Conservation (phyloP, 2,329 filamentous ascomycete species). For the Aspergillus brasiliensis region DNA sequence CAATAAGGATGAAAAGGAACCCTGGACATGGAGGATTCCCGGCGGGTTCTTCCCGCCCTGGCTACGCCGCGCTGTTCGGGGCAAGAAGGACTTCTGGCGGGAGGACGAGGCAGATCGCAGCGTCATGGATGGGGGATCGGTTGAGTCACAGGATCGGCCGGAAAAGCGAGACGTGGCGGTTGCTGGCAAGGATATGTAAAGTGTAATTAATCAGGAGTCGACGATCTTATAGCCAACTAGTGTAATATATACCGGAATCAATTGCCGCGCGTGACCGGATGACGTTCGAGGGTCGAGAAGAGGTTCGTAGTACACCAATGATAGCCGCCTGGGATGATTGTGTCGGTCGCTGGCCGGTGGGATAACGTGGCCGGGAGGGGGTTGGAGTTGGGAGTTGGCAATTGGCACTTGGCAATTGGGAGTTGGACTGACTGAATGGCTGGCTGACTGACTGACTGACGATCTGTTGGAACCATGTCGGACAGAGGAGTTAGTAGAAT, state of each 20-base stretch:
- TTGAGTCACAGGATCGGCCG: not conserved
- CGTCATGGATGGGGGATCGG: not conserved
- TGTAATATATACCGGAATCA: not conserved
- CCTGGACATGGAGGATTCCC: constrained; percentile 75
- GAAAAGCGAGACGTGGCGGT: constrained; percentile 1
- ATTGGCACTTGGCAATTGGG: no score
- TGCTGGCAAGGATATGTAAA: not conserved
- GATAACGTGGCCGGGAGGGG: no score
- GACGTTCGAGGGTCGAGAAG: no score
- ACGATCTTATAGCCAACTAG: no score
- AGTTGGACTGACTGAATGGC: no score
- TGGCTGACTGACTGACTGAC: no score
- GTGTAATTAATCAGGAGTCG: not conserved
- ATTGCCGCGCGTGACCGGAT: no score
- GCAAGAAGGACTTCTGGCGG: constrained; percentile 76
- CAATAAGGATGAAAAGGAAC: constrained; percentile 75
- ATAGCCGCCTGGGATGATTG: no score
- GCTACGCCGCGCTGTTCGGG: constrained; percentile 63
- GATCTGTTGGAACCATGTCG: not conserved
- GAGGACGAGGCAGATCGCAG: constrained; percentile 27
- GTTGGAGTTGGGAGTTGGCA: no score
- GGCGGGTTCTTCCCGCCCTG: constrained; percentile 76
- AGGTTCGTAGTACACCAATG: no score
- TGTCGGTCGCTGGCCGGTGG: no score
- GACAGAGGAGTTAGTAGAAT: no score